These are phyloP conservation scores for Ascosphaera apis DNA, from an alignment of 2,329 filamentous ascomycete species.

Conservation along the genomic window DNA sequence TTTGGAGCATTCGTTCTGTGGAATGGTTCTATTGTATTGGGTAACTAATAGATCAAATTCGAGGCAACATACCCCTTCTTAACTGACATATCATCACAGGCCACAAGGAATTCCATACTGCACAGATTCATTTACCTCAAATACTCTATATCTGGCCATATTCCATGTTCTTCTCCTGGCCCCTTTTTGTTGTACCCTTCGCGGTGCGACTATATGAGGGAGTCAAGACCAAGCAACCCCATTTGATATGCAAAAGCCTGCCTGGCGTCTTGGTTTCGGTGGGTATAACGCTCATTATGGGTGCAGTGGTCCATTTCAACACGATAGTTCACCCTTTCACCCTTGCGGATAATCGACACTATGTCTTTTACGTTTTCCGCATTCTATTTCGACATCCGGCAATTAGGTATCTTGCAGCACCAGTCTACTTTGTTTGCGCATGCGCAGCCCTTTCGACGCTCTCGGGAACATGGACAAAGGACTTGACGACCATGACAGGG, in stretches of 20 bases:
- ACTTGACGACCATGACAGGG: constrained; percentile 7
- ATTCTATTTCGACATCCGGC: constrained; percentile 46
- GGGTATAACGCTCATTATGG: constrained; percentile 19
- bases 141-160: constrained; percentile 93
- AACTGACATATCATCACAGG: constrained; percentile 24
- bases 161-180: constrained; percentile 70
- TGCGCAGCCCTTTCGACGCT: constrained; percentile 41
- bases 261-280: constrained; percentile 18
- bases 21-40: constrained; percentile 84
- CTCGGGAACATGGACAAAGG: constrained; percentile 5
- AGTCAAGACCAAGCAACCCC: neutral
- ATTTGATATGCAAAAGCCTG: constrained; percentile 10
- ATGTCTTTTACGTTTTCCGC: constrained; percentile 90
- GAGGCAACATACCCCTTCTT: neutral
- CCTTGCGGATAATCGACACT: constrained; percentile 87
- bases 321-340: constrained; percentile 93
- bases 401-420: constrained; percentile 43
- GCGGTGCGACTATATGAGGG: constrained; percentile 13
- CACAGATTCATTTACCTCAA: constrained; percentile 70
- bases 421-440: constrained; percentile 46
- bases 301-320: constrained; percentile 46
- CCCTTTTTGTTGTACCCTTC: constrained; percentile 40
- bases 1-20: constrained; percentile 59
- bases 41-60: no score
- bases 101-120: constrained; percentile 84